These are phyloP conservation scores for Cyclospora cayetanensis DNA, from an alignment of 169 alveolate species.

Conservation along the genomic window DNA sequence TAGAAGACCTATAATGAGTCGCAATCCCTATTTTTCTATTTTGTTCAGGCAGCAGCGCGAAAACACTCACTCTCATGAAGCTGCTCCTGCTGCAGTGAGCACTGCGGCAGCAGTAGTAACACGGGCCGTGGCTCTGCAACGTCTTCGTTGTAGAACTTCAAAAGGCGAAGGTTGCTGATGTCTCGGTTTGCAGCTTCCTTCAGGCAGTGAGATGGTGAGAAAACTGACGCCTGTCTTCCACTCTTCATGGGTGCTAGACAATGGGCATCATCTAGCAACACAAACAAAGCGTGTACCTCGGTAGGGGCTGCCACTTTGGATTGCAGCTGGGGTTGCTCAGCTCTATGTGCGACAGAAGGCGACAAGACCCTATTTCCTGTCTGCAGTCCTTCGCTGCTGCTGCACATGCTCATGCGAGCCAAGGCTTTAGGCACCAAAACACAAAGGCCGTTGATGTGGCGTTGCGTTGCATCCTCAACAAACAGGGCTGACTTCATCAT, in stretches of 20 bases:
- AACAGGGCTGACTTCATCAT: not conserved
- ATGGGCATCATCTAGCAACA: not conserved
- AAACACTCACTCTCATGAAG: not conserved
- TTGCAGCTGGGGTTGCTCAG: not conserved
- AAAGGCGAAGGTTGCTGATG: constrained; percentile 41
- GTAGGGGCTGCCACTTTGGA: not conserved
- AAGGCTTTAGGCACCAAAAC: not conserved
- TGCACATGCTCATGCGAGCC: not conserved
- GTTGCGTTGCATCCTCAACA: not conserved
- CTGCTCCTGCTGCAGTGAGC: not conserved
- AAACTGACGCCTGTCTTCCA: no score
- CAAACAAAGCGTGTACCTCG: not conserved
- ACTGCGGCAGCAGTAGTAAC: not conserved
- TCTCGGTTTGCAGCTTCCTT: not conserved
- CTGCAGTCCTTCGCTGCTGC: not conserved
- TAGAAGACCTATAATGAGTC: no score
- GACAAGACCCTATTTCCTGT: not conserved
- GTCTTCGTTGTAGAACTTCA: no score
- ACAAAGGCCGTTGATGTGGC: not conserved
- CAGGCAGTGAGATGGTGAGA: not conserved
- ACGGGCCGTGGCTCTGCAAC: not conserved
- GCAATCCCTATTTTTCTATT: no score
- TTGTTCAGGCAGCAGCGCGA: no score
- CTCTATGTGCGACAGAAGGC: not conserved
- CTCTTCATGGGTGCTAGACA: not conserved